Conservation (phyloP, 2,329 filamentous ascomycete species). For the Graphilbum ipis-grandicollis region DNA sequence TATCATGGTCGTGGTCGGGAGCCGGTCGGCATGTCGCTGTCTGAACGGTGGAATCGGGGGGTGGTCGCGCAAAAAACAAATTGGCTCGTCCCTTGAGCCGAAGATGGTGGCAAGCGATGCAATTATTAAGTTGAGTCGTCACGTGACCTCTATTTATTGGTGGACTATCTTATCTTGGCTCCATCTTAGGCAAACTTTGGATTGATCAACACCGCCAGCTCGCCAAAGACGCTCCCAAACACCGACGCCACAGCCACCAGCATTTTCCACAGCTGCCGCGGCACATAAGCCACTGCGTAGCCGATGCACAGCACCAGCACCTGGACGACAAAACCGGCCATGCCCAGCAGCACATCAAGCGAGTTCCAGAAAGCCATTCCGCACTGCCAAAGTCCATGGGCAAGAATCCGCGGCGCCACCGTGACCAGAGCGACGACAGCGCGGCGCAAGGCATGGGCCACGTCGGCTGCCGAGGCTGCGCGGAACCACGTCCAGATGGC, state of each 20-base stretch:
- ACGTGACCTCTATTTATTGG: no score
- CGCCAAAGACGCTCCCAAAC: not conserved
- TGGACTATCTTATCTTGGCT: no score
- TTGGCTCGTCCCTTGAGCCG: no score
- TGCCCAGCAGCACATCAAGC: slow-evolving; percentile 16
- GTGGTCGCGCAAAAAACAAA: no score
- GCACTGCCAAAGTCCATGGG: slow-evolving; percentile 11
- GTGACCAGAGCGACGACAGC: slow-evolving; percentile 12
- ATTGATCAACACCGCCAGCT: slow-evolving; percentile 2
- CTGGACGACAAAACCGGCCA: slow-evolving; percentile 12
- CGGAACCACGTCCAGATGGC: slow-evolving; percentile 18
- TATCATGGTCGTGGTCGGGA: not conserved
- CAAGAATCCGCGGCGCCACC: slow-evolving; percentile 12
- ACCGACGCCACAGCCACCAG: not conserved
- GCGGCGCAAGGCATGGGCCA: slow-evolving; percentile 18
- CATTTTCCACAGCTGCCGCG: slow-evolving; percentile 2
- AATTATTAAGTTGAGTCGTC: no score
- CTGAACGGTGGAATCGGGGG: no score
- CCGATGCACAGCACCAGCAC: not conserved
- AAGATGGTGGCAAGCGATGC: no score
- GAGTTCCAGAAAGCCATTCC: slow-evolving; percentile 11
- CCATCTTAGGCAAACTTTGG: no score
- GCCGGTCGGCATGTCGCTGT: not conserved
- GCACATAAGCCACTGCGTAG: not conserved
- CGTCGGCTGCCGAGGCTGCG: slow-evolving; percentile 19